These are phyloP conservation scores for Pythium graminicola DNA, from an alignment of 352 stramenopile species.

Conservation along the genomic window DNA sequence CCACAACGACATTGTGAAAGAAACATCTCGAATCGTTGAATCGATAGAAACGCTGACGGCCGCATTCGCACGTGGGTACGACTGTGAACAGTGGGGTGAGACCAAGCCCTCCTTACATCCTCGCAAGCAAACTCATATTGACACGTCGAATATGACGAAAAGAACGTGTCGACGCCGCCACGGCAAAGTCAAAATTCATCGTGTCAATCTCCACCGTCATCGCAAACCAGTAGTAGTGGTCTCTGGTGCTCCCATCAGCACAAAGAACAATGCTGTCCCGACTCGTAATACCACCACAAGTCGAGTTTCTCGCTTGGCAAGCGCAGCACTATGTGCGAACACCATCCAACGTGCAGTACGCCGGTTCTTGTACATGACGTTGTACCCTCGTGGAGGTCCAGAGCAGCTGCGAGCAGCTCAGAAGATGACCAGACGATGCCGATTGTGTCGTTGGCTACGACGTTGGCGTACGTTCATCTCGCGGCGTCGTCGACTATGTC, in stretches of 20 bases:
- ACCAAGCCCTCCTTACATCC: background rate
- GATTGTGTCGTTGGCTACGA: background rate
- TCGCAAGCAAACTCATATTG: background rate
- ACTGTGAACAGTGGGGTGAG: background rate
- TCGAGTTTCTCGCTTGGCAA: slow-evolving; percentile 10
- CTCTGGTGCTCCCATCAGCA: too few species aligned
- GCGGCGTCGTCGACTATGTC: background rate
- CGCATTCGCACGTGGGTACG: background rate
- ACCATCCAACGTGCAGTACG: slow-evolving; percentile 12
- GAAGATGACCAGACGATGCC: background rate
- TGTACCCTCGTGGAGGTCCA: slow-evolving; percentile 2
- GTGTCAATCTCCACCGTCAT: background rate
- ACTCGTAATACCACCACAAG: background rate
- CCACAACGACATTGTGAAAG: background rate
- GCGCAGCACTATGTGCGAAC: background rate
- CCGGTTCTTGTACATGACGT: slow-evolving; percentile 12
- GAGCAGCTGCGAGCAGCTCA: background rate
- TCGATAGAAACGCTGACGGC: slow-evolving; percentile 14
- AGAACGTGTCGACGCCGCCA: background rate
- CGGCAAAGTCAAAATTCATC: background rate
- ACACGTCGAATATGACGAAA: background rate
- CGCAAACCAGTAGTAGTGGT: background rate
- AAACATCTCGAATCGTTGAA: background rate
- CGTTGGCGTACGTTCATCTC: slow-evolving; percentile 4
- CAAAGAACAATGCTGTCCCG: background rate